Evolutionary conservation across 1,284 basidiomycete species (phyloP).

Genomic region (Abortiporus biennis): DNA sequence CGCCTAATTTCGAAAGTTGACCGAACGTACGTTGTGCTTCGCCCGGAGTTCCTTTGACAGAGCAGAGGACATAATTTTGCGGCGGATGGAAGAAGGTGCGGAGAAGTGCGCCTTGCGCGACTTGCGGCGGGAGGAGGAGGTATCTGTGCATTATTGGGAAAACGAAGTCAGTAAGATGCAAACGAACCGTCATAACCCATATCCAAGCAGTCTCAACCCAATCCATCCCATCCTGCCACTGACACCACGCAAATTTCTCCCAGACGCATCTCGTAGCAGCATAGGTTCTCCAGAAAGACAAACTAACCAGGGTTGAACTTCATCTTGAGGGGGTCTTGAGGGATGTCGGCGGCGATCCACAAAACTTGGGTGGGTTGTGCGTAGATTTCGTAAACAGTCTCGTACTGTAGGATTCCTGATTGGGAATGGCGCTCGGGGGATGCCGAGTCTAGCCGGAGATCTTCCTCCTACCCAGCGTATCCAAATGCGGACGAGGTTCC

Average conservation of each 20-base stretch:
- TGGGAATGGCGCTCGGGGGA: too few species aligned
- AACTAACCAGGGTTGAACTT: slow-evolving; percentile 74
- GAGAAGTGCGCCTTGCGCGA: slow-evolving; percentile 95
- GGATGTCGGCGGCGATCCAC: slow-evolving; percentile 38
- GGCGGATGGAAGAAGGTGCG: slow-evolving; percentile 88
- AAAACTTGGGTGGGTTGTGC: slow-evolving; percentile 11
- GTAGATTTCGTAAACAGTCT: slow-evolving; percentile 7
- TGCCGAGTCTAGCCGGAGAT: too few species aligned
- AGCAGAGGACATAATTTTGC: slow-evolving; percentile 97
- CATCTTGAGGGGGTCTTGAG: slow-evolving; percentile 68
- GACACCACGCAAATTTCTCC: slow-evolving; percentile 20
- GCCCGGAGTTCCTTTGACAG: slow-evolving; percentile 93
- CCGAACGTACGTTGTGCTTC: slow-evolving; percentile 81
- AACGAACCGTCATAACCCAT: not conserved
- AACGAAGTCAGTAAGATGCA: slow-evolving; percentile 23
- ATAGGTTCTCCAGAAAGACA: slow-evolving; percentile 15
- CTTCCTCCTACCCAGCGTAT: too few species aligned
- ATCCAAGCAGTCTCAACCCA: slow-evolving; percentile 33
- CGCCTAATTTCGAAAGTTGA: not conserved
- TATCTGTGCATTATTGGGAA: slow-evolving; percentile 40
- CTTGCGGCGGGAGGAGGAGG: slow-evolving; percentile 91
- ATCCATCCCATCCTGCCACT: slow-evolving; percentile 46
- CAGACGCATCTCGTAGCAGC: slow-evolving; percentile 10
- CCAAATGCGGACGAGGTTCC: too few species aligned
- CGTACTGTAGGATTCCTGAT: too few species aligned